Base-by-base conservation (phyloP, 202 grass and related monocot species). In the Cymbopogon flexuosus region DNA sequence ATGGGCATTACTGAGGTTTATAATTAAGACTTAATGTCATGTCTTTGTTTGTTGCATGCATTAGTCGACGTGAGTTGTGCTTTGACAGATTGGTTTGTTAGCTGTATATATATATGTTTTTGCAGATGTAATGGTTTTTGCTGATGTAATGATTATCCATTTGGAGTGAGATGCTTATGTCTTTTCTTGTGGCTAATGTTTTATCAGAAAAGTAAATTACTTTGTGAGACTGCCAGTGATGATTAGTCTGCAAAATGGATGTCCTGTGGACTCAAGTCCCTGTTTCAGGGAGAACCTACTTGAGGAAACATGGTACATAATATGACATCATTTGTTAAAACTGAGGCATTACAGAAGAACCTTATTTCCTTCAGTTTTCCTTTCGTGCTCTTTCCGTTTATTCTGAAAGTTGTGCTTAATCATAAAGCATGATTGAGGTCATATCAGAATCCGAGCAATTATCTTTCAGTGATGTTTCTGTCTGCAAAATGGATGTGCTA, bases 401-500 rank as follows among this genome's bases (percentile, higher is more conserved):
- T 73, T n/a, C 1, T 43, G 8, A 12, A 62, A 43, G 22, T 43
- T 45, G 8, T 7, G 13, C 6, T 39, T 19, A 23, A 4, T 37
- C 5, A 19, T 22, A 36, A 11, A 15, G 21, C 34, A 36, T 67
- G 34, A 35, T 24, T 68, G 37, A 16, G 12, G 42, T 31, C 42
- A 8, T 21, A 8, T 45, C 12, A 45, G 16, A 5, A 3, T 24
- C 8, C 23, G 8, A 54, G 5, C 16, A 57, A 23, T 24, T 0
- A 23, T 59, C 6, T 76, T 23, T 63, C 31, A 3, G 2, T 75
- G 80, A 84, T 84, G 84, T 79, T 79, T 67, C 0, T 87, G 77
- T 87, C 84, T 84, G 84, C 77, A 87, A 89, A 84, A 79, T 87
- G 73, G 45, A 89, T 84, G 78, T 60, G 65, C 75, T 82, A 23